Percentiles rank a stretch among this genome's conserved stretches.
Evolutionary conservation across 768 basidiomycete genomes (phyloP).

Genomic region (Hygrophorus pudorinus): DNA sequence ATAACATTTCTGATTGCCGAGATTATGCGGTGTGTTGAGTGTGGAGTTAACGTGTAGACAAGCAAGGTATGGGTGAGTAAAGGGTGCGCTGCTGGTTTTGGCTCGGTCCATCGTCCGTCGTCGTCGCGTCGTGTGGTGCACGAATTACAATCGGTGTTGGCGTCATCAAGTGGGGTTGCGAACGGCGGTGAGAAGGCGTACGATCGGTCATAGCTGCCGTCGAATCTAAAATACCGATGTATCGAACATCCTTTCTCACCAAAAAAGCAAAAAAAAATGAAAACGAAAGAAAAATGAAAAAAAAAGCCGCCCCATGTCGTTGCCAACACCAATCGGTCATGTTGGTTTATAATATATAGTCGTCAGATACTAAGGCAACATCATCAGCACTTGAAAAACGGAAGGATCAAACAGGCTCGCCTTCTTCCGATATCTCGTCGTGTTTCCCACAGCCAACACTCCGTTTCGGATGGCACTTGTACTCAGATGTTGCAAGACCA

Average conservation of each 20-base stretch:
- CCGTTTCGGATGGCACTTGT: slow-evolving; percentile 94
- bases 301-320: background rate
- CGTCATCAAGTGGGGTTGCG: no score
- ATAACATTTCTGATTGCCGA: no score
- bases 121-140: no score
- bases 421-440: slow-evolving; percentile 88
- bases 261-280: background rate
- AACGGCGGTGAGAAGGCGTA: no score
- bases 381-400: slow-evolving; percentile 9
- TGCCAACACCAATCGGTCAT: slow-evolving; percentile 12
- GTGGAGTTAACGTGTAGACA: no score
- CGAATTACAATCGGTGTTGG: no score
- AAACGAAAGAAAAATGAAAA: background rate
- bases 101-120: no score
- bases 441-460: slow-evolving; percentile 85
- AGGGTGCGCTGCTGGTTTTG: no score
- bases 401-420: slow-evolving; percentile 29
- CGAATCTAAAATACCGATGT: background rate
- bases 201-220: background rate
- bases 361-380: slow-evolving; percentile 56
- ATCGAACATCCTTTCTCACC: no score
- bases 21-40: no score
- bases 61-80: no score
- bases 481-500: slow-evolving; percentile 88
- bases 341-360: slow-evolving; percentile 78